Evolutionary conservation across 2,329 filamentous ascomycete species (phyloP).

Genomic region (Paecilomyces niveus): DNA sequence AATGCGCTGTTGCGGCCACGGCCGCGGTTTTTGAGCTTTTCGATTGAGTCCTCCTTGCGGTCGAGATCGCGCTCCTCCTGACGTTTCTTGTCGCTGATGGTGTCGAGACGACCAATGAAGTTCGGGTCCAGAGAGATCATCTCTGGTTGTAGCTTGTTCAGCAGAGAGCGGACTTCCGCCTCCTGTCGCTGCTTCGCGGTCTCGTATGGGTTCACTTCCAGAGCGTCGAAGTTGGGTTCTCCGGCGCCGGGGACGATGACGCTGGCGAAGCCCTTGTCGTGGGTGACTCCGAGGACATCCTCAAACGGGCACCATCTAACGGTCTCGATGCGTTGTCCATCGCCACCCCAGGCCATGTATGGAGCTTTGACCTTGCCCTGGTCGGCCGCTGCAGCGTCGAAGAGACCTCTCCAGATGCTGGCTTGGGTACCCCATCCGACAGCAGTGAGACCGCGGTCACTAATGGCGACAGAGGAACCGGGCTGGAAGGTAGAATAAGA

Average conservation of each 20-base stretch:
- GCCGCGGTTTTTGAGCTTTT: slow-evolving; percentile 64
- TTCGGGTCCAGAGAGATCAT: slow-evolving; percentile 96
- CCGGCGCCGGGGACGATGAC: slow-evolving; percentile 91
- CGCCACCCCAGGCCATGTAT: slow-evolving; percentile 89
- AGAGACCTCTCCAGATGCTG: slow-evolving; percentile 86
- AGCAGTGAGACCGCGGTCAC: slow-evolving; percentile 78
- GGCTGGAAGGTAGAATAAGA: slow-evolving; percentile 79
- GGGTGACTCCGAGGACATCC: slow-evolving; percentile 79
- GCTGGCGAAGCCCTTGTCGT: slow-evolving; percentile 79
- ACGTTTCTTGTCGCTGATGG: slow-evolving; percentile 69
- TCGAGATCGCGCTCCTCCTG: slow-evolving; percentile 75
- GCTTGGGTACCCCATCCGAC: slow-evolving; percentile 87
- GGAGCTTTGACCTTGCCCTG: slow-evolving; percentile 76
- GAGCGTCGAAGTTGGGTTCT: slow-evolving; percentile 89
- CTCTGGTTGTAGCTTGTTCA: slow-evolving; percentile 92
- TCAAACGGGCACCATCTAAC: slow-evolving; percentile 92
- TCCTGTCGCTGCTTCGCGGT: slow-evolving; percentile 89
- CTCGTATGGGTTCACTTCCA: slow-evolving; percentile 94
- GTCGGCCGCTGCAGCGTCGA: slow-evolving; percentile 63
- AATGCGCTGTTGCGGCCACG: slow-evolving; percentile 85
- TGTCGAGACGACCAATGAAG: slow-evolving; percentile 81
- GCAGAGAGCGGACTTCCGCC: slow-evolving; percentile 75
- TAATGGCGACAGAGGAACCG: slow-evolving; percentile 77
- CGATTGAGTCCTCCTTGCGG: slow-evolving; percentile 54
- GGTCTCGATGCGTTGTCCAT: slow-evolving; percentile 72